Evolutionary conservation across 208 protist genomes (phyloP).

Genomic region (Leishmania gerbilli): DNA sequence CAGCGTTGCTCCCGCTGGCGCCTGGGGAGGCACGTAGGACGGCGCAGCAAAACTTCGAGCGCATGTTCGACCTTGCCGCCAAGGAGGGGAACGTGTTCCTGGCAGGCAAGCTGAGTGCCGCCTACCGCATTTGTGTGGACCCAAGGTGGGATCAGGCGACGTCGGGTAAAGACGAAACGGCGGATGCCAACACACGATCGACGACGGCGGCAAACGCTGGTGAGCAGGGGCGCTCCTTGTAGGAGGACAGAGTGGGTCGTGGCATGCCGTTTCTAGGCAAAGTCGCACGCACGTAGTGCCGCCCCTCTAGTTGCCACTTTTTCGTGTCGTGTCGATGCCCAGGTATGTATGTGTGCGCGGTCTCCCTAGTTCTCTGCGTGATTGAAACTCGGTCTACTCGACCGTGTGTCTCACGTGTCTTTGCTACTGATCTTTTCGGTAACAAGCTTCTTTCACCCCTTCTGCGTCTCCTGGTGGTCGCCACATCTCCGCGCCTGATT

Average conservation of each 20-base stretch:
- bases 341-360: neutral
- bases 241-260: neutral
- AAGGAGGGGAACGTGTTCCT: slow-evolving; percentile 69
- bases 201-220: neutral
- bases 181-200: neutral
- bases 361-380: neutral
- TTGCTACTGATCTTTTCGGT: neutral
- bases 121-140: slow-evolving; percentile 79
- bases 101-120: slow-evolving; percentile 78
- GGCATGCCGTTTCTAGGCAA: neutral
- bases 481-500: neutral
- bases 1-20: slow-evolving; percentile 29
- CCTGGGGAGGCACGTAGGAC: slow-evolving; percentile 36
- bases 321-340: too few relatives aligned
- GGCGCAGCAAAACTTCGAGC: slow-evolving; percentile 65
- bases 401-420: neutral
- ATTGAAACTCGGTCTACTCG: neutral
- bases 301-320: neutral
- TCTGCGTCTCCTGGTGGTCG: neutral
- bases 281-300: neutral
- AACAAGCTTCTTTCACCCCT: neutral
- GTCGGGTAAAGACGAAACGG: slow-evolving; percentile 1
- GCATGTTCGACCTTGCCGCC: slow-evolving; percentile 60
- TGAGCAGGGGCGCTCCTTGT: slow-evolving; percentile 2
- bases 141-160: slow-evolving; percentile 52